phyloP scores from a whole-genome alignment of 495 filamentous ascomycete species.

The Penicillium cosmopolitanum region DNA sequence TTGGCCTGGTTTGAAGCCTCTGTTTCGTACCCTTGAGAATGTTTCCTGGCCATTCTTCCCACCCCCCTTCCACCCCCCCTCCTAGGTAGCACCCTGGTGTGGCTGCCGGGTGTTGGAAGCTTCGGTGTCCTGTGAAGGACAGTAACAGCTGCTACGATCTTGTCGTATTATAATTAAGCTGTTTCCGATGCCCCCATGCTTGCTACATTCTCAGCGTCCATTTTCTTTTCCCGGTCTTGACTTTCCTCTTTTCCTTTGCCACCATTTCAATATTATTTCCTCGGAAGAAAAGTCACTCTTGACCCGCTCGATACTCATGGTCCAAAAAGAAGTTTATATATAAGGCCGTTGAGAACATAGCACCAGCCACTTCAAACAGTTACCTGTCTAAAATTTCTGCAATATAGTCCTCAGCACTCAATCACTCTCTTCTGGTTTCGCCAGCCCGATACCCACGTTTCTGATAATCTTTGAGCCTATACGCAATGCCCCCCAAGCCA shows the following conservation, averaged over 20 bases:
- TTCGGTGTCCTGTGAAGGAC: conserved; percentile 7
- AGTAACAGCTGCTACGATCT: conserved; percentile 13
- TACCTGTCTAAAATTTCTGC: conserved; percentile 2
- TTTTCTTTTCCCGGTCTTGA: conserved; percentile 12
- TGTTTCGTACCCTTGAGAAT: conserved; percentile 21
- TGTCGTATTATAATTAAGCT: conserved; percentile 25
- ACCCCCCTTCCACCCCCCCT: background rate
- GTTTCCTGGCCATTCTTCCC: conserved; percentile 16
- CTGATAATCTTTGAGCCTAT: background rate
- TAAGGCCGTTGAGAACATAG: conserved; percentile 4
- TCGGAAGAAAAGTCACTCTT: conserved; percentile 6
- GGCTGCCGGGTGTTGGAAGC: conserved; percentile 27
- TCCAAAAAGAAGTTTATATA: conserved; percentile 7
- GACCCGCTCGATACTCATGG: background rate
- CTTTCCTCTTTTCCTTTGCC: conserved; percentile 8
- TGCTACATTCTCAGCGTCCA: conserved; percentile 5
- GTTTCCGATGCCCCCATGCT: conserved; percentile 7
- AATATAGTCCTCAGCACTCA: background rate
- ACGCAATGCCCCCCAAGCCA: conserved; percentile 34
- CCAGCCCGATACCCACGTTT: background rate
- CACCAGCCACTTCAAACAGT: background rate
- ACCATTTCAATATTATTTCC: conserved; percentile 17
- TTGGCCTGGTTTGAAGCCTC: conserved; percentile 18
- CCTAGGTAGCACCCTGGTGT: conserved; percentile 28
- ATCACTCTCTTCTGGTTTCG: background rate